Evolutionary conservation across 768 basidiomycete genomes (phyloP).

Genomic region (Leccinum boreale): DNA sequence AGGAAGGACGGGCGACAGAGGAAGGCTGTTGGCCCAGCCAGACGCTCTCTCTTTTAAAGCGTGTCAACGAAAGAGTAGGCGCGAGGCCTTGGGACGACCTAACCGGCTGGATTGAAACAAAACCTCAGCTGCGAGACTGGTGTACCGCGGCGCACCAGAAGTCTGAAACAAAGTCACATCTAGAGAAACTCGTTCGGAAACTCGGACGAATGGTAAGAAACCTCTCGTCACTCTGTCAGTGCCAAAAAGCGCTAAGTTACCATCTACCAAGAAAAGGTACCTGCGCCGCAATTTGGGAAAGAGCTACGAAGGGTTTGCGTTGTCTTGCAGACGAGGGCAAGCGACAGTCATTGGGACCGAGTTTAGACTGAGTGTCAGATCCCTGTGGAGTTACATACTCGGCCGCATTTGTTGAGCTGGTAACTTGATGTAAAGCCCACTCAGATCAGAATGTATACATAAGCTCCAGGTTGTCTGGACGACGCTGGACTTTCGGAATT

Average conservation of each 20-base stretch:
- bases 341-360: too few relatives aligned
- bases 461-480: not conserved
- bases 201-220: too few relatives aligned
- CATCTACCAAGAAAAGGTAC: too few relatives aligned
- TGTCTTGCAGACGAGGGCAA: too few relatives aligned
- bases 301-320: too few relatives aligned
- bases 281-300: too few relatives aligned
- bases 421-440: not conserved
- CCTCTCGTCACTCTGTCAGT: too few relatives aligned
- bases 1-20: conserved; percentile 9
- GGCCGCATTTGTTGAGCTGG: not conserved
- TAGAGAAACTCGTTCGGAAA: not conserved
- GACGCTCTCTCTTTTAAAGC: conserved; percentile 10
- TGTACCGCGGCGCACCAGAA: conserved; percentile 18
- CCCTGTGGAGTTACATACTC: not conserved
- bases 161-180: conserved; percentile 29
- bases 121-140: conserved; percentile 12
- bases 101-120: conserved; percentile 19
- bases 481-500: not conserved
- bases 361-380: not conserved
- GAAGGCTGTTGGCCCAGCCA: conserved; percentile 18
- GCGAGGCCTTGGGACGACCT: conserved; percentile 3
- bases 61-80: conserved; percentile 14
- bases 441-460: not conserved
- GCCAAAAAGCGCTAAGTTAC: too few relatives aligned